Conservation (phyloP, 495 filamentous ascomycete genomes). For the Penicillium coffeae region DNA sequence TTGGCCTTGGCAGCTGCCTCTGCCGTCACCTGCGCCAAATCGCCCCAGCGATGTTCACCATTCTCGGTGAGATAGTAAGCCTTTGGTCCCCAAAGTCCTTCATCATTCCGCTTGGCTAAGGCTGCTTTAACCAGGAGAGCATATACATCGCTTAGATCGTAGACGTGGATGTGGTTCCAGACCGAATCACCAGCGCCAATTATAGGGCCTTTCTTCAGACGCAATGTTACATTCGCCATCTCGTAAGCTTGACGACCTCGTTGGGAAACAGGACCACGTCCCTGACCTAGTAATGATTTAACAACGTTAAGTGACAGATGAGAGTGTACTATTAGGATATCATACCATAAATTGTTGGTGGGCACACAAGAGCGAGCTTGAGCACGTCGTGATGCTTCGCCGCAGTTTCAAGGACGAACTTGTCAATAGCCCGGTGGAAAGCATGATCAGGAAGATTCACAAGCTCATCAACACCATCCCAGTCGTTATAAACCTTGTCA, state of each 20-base stretch:
- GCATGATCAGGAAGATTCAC: slow-evolving; percentile 47
- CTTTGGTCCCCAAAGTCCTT: slow-evolving; percentile 62
- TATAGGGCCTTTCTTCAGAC: slow-evolving; percentile 55
- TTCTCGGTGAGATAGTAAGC: slow-evolving; percentile 72
- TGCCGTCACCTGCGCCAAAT: slow-evolving; percentile 54
- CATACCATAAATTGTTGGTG: slow-evolving; percentile 72
- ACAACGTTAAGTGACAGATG: too few relatives aligned
- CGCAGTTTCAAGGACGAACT: slow-evolving; percentile 44
- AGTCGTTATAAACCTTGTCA: slow-evolving; percentile 53
- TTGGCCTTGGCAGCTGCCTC: slow-evolving; percentile 56
- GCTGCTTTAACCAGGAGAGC: slow-evolving; percentile 62
- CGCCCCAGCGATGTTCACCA: slow-evolving; percentile 64
- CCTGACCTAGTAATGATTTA: slow-evolving; percentile 23
- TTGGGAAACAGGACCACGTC: slow-evolving; percentile 62
- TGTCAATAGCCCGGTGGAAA: slow-evolving; percentile 53
- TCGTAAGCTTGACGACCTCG: slow-evolving; percentile 58
- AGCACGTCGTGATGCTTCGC: slow-evolving; percentile 40
- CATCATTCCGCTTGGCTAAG: slow-evolving; percentile 37
- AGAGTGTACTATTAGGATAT: too few relatives aligned
- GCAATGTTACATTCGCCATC: slow-evolving; percentile 50
- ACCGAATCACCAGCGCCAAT: slow-evolving; percentile 55
- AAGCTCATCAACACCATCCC: slow-evolving; percentile 45
- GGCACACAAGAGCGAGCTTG: slow-evolving; percentile 65
- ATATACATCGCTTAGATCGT: slow-evolving; percentile 62
- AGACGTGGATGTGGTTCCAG: slow-evolving; percentile 68